Conservation (phyloP, 2,329 filamentous ascomycete species). For the Phyllosticta citrichinensis region DNA sequence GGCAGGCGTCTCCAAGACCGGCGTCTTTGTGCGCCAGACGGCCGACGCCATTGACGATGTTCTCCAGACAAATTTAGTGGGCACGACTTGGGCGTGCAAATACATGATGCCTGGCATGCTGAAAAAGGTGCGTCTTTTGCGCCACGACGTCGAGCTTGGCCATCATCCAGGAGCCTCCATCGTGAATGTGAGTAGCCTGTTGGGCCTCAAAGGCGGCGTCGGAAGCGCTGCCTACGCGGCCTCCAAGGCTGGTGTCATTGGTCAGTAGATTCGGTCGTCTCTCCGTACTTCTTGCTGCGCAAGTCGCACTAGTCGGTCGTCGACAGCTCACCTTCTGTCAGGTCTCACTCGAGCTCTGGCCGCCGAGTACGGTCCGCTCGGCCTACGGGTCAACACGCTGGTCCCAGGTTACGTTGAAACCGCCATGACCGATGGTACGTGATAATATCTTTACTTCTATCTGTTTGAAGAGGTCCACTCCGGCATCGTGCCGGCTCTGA, state of each 20-base stretch:
- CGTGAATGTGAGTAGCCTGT: conserved; percentile 70
- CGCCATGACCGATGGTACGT: conserved; percentile 63
- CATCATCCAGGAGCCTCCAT: conserved; percentile 41
- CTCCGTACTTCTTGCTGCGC: not conserved
- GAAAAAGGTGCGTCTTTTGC: not conserved
- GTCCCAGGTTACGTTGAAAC: conserved; percentile 77
- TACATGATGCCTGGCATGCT: conserved; percentile 20
- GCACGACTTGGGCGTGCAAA: conserved; percentile 54
- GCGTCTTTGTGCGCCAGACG: conserved; percentile 49
- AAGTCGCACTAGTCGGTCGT: not conserved
- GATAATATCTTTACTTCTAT: not conserved
- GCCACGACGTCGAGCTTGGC: conserved; percentile 35
- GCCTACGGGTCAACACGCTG: conserved; percentile 69
- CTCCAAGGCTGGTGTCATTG: conserved; percentile 70
- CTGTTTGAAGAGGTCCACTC: not conserved
- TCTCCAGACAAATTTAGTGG: conserved; percentile 60
- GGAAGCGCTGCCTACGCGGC: conserved; percentile 69
- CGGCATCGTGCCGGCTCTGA: not conserved
- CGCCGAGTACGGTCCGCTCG: conserved; percentile 48
- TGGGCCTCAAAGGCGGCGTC: conserved; percentile 57
- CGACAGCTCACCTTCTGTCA: conserved; percentile 21
- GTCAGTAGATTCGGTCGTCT: conserved; percentile 27
- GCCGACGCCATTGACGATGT: conserved; percentile 45
- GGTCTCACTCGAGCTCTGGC: conserved; percentile 60
- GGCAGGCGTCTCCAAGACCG: conserved; percentile 61